These are phyloP conservation scores for Scytalidium sp. DNA, from an alignment of 2,329 filamentous ascomycete species.

Conservation along the genomic window DNA sequence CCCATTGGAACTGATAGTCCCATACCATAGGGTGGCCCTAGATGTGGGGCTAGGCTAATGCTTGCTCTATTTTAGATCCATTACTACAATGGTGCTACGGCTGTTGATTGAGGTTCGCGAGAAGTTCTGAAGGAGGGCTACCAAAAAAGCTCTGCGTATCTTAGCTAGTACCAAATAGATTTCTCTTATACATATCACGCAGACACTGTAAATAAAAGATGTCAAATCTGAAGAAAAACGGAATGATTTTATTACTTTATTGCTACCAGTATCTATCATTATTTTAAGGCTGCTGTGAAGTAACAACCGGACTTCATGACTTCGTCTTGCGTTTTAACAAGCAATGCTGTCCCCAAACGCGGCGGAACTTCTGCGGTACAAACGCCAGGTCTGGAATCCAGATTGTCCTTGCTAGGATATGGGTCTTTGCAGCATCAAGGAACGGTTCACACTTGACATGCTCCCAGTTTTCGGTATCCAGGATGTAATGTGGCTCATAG, in stretches of 20 bases:
- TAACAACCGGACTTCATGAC: constrained; percentile 5
- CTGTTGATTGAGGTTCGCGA: constrained; percentile 12
- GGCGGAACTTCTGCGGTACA: constrained; percentile 65
- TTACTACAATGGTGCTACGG: constrained; percentile 38
- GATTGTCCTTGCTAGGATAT: constrained; percentile 69
- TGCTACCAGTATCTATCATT: too few species aligned
- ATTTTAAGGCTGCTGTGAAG: too few species aligned
- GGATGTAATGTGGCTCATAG: constrained; percentile 77
- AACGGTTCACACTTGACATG: constrained; percentile 72
- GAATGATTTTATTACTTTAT: too few species aligned
- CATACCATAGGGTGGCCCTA: too few species aligned
- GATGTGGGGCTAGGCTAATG: constrained; percentile 1
- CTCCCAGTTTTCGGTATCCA: constrained; percentile 75
- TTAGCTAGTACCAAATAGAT: too few species aligned
- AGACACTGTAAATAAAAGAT: too few species aligned
- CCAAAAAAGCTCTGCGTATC: too few species aligned
- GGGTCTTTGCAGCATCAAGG: constrained; percentile 74
- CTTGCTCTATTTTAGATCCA: constrained; percentile 33
- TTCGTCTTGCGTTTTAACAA: constrained; percentile 59
- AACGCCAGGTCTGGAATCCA: constrained; percentile 75
- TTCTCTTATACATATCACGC: too few species aligned
- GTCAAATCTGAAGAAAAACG: too few species aligned
- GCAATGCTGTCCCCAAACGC: constrained; percentile 88
- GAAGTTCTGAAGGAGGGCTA: too few species aligned
- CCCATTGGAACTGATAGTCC: too few species aligned